Evolutionary conservation across 352 stramenopile species (phyloP), one percentile per base, ranked within the genome.

Genomic region (Phytophthora tentaculata): DNA sequence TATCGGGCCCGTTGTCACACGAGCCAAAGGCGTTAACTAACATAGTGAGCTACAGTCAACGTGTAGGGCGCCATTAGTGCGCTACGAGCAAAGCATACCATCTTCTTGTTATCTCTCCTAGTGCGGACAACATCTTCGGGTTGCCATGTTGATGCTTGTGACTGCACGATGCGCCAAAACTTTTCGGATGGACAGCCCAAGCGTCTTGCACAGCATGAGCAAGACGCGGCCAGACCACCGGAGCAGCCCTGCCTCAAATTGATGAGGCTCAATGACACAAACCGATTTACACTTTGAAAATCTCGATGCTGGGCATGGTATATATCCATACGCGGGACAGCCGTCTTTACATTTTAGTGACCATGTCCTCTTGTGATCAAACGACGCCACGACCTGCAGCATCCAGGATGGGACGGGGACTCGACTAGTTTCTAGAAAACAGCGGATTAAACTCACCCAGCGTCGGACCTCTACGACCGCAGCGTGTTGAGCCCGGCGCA

Each of bases 401-500:
- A 48, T 23, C 35, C 13, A 22, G 44, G 61, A 69, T 69, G 23
- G 61, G 60, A 49, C 44, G n/a, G 58, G 44, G 44, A 58, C 45
- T 69, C 56, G 56, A 65, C 63, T 66, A 67, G 41, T 56, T 71
- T 71, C 50, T 71, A 29, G 19, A 64, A 67, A 69, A 60, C 64
- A 72, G 51, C 52, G 58, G 65, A 29, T 57, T 23, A n/a, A n/a
- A 39, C 32, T 39, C 32, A 9, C 35, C 22, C 52, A 26, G 20
- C 45, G 65, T 67, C 45, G 65, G 65, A 68, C 65, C 59, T 73
- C 41, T 69, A 64, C 51, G 32, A 71, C 20, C 35, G 43, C 65
- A 73, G 65, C 65, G 60, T 69, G 59, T 68, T 73, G 65, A 73
- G 59, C 65, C 45, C 56, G 56, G 35, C 45, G n/a, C 63, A 70